Evolutionary conservation across 2,329 filamentous ascomycete species (phyloP), one percentile per base, ranked within the genome.

Genomic region (Aspergillus aculeatus): DNA sequence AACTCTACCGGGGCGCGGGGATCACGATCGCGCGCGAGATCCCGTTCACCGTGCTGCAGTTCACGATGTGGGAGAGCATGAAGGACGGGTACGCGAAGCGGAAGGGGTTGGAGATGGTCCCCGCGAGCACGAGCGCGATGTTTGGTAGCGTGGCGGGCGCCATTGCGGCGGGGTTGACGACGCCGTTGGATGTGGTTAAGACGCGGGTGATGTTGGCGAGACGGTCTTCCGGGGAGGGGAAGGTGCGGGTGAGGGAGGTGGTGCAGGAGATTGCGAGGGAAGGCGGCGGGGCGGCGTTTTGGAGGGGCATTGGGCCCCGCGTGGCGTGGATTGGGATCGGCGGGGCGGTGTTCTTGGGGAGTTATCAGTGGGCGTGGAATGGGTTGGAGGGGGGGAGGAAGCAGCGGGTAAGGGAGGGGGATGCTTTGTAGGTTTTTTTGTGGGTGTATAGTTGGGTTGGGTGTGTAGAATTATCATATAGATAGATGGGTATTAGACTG

Each of bases 21-120:
- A 92, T 98, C 68, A 99, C 95, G 1, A 88, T 99, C 55, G 89
- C 97, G 79, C 87, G 95, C 60, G 95, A 99, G 81, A 93, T 99
- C 62, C 95, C 95, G 4, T 99, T 99, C 71, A 98, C 96, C 2
- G 88, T 97, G 10, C 90, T 99, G 64, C 95, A 99, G 77, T 99
- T 99, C 74, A 95, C 95, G 50, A 83, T 99, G 64, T 99, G 95
- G 95, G 95, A 99, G 78, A 87, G 84, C 4, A 85, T 98, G 83
- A 98, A 97, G 83, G 81, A 74, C 41, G 65, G 70, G 1, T 81
- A 80, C 66, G 72, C 71, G 4, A 69, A 70, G 41, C 74, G 74
- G 74, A 69, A 59, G 69, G 51, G 35, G 16, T n/a, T 21, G 47
- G 6, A 24, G 4, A 10, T 32, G 38, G 80, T 95, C 1, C 84